Base-by-base conservation (phyloP, 2,329 filamentous ascomycete genomes). In the Akanthomyces dipterigenus region DNA sequence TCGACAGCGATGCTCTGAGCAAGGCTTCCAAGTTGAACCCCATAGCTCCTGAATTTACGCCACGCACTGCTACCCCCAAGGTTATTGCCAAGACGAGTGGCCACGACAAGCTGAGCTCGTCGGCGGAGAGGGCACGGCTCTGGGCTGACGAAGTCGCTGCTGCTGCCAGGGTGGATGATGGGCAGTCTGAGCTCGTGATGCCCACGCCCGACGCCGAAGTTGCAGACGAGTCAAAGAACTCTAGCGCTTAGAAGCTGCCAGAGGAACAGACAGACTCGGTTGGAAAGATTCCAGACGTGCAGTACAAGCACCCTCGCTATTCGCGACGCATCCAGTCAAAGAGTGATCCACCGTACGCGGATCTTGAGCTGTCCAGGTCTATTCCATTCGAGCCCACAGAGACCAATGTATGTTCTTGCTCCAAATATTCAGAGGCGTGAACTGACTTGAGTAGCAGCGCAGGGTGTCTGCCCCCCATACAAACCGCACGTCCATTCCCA, bases 41-140 rank as follows among this genome's bases (percentile, higher is more conserved):
- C 36, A 74, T 78, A 66, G 82, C 82, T 31, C 77, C 80, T 49
- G 78, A 79, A 58, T 85, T 85, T 63, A 84, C 81, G 1, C 82
- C 82, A 53, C 76, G 76, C 12, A 45, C 53, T 8, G 12, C 36
- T 6, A 38, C 55, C 9, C 38, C 55, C 5, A 58, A 55, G 20
- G 34, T 6, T 18, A 18, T 54, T 34, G 14, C 38, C 16, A 36
- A 56, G 22, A 57, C 62, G n/a, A 36, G 22, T 57, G 28, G 56
- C 20, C 50, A 45, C 9, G 54, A 62, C 18, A 51, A 57, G 6
- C 43, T 62, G 28, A 53, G 60, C 26, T 57, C 46, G 43, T 62
- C 60, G 11, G 60, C 60, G 3, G 60, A 62, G 38, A 43, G 60
- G 42, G 60, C 48, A 31, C 54, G 65, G 7, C 67, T 68, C 51